These are phyloP conservation scores for Tarenaya hassleriana DNA, from an alignment of 345 rosid species.

Conservation along the genomic window DNA sequence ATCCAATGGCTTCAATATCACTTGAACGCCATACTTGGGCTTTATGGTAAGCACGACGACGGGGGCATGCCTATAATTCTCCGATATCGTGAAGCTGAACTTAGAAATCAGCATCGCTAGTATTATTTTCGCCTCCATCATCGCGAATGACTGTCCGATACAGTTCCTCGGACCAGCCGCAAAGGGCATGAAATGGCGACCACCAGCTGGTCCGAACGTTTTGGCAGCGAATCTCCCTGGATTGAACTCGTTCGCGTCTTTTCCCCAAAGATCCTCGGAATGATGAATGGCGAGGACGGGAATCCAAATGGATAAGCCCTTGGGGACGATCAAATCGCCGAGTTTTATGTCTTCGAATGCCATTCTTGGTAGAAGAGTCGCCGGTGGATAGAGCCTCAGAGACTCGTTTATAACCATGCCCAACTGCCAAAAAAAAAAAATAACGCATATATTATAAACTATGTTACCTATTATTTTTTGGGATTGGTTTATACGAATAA, in stretches of 20 bases:
- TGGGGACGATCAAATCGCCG: constrained; percentile 72
- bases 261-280: constrained; percentile 80
- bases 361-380: constrained; percentile 79
- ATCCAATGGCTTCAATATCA: constrained; percentile 42
- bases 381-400: constrained; percentile 87
- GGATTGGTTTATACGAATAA: constrained; percentile 8
- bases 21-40: constrained; percentile 73
- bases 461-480: constrained; percentile 24
- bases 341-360: constrained; percentile 81
- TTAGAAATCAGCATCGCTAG: constrained; percentile 56
- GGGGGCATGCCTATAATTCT: constrained; percentile 69
- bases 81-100: constrained; percentile 50
- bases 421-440: constrained; percentile 37
- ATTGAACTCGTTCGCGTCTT: constrained; percentile 78
- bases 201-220: constrained; percentile 36
- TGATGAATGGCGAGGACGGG: constrained; percentile 93
- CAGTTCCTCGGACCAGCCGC: constrained; percentile 82
- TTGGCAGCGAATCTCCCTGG: constrained; percentile 63
- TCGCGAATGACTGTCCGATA: constrained; percentile 66
- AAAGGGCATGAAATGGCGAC: constrained; percentile 67
- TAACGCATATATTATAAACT: constrained; percentile 9
- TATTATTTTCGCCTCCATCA: constrained; percentile 81
- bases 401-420: constrained; percentile 88
- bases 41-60: constrained; percentile 60
- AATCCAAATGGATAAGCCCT: constrained; percentile 90